Evolutionary conservation across 2,329 filamentous ascomycete genomes (phyloP).

Genomic region (Celoporthe dispersa): DNA sequence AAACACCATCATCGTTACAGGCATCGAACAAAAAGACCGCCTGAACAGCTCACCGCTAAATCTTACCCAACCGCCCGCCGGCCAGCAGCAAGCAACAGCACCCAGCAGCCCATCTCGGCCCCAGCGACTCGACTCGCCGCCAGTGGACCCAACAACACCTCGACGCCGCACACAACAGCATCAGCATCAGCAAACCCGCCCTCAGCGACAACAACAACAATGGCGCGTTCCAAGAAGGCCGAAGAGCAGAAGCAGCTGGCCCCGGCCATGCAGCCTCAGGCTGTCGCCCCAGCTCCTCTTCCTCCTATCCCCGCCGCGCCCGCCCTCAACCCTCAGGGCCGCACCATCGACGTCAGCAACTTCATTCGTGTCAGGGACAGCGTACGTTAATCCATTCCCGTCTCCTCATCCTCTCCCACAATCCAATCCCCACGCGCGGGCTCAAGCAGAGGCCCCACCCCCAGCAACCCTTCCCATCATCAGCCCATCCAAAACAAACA

Average conservation of each 20-base stretch:
- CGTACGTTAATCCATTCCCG: slow-evolving; percentile 58
- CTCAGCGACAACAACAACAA: slow-evolving; percentile 32
- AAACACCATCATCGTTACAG: slow-evolving; percentile 17
- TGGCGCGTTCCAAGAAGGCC: slow-evolving; percentile 47
- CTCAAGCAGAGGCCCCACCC: not conserved
- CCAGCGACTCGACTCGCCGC: slow-evolving; percentile 8
- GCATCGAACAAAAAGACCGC: slow-evolving; percentile 11
- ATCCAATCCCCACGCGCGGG: not conserved
- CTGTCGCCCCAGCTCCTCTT: slow-evolving; percentile 18
- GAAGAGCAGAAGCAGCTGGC: slow-evolving; percentile 35
- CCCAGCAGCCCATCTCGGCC: not conserved
- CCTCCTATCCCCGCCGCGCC: slow-evolving; percentile 18
- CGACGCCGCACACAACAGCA: not conserved
- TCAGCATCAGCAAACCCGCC: not conserved
- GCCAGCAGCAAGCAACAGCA: slow-evolving; percentile 9
- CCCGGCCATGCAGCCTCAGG: slow-evolving; percentile 22
- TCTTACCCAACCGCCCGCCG: not conserved
- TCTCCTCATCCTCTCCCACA: slow-evolving; percentile 6
- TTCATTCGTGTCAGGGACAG: slow-evolving; percentile 81
- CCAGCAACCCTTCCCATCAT: not conserved
- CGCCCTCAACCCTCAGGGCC: slow-evolving; percentile 31
- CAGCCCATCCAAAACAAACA: not conserved
- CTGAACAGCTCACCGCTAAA: slow-evolving; percentile 14
- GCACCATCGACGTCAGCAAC: slow-evolving; percentile 70
- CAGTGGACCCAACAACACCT: slow-evolving; percentile 3